phyloP scores from a whole-genome alignment of 2,329 filamentous ascomycete species.

The Cyanodermella asteris region DNA sequence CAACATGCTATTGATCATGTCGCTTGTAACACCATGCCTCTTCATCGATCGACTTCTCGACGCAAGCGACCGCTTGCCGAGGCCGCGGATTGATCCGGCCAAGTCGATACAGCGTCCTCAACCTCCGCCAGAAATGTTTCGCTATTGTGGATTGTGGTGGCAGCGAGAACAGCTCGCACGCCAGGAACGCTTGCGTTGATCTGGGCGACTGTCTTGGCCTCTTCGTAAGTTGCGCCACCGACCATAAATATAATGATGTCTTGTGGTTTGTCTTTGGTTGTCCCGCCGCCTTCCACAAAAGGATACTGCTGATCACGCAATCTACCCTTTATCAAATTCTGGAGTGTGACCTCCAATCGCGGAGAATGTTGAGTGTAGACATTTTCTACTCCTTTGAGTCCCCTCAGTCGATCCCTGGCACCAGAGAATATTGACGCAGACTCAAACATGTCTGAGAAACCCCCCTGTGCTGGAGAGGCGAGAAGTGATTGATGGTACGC shows the following conservation, averaged over 20 bases:
- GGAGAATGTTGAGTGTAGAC: conserved; percentile 97
- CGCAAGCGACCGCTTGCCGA: conserved; percentile 40
- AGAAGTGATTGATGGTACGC: conserved; percentile 75
- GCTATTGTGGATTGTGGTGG: conserved; percentile 75
- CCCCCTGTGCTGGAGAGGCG: conserved; percentile 48
- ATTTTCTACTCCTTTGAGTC: conserved; percentile 91
- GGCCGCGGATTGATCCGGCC: conserved; percentile 49
- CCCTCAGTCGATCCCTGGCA: conserved; percentile 72
- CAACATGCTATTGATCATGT: too few species aligned
- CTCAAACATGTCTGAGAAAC: conserved; percentile 82
- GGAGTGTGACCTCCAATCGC: conserved; percentile 63
- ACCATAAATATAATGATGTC: conserved; percentile 91
- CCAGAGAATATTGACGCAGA: conserved; percentile 77
- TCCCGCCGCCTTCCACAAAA: conserved; percentile 71
- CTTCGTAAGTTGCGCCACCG: conserved; percentile 85
- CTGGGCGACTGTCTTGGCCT: conserved; percentile 87
- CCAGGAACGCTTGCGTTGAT: conserved; percentile 83
- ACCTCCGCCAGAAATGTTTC: conserved; percentile 77
- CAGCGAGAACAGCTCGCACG: conserved; percentile 69
- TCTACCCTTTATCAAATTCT: conserved; percentile 81
- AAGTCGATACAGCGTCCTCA: conserved; percentile 64
- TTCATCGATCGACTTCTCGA: conserved; percentile 35
- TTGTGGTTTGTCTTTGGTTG: conserved; percentile 85
- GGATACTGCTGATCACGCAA: conserved; percentile 75
- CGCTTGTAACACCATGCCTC: too few species aligned